Evolutionary conservation across 2,329 filamentous ascomycete species (phyloP).

Genomic region (Dactylella cylindrospora): DNA sequence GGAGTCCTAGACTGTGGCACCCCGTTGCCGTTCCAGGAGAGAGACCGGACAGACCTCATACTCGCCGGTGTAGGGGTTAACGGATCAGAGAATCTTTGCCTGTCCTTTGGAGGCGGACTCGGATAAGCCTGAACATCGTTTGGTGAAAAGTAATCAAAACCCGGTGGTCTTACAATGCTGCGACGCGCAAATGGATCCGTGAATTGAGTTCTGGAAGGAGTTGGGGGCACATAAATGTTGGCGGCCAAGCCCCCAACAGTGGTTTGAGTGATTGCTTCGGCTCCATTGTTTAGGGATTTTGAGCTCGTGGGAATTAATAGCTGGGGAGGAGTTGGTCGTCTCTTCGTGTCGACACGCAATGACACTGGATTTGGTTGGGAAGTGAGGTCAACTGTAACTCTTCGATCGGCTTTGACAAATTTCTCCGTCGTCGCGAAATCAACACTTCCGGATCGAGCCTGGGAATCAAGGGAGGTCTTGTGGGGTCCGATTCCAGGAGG

Average conservation of each 20-base stretch:
- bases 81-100: conserved; percentile 34
- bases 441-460: no score
- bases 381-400: no score
- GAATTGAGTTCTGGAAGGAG: conserved; percentile 31
- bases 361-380: conserved; percentile 3
- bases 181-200: conserved; percentile 9
- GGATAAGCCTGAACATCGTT: background rate
- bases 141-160: conserved; percentile 9
- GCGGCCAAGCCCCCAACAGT: conserved; percentile 32
- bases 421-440: no score
- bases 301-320: conserved; percentile 21
- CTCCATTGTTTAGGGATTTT: background rate
- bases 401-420: no score
- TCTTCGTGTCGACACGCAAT: conserved; percentile 7
- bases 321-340: conserved; percentile 16
- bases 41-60: conserved; percentile 15
- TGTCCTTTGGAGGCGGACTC: conserved; percentile 9
- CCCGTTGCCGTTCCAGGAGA: conserved; percentile 31
- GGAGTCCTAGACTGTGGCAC: background rate
- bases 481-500: conserved; percentile 4
- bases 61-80: conserved; percentile 28
- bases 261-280: conserved; percentile 24
- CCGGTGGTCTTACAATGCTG: background rate
- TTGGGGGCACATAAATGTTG: conserved; percentile 40
- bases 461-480: background rate